Conservation (phyloP, 2,329 filamentous ascomycete species). For the Dactylellina cionopaga region DNA sequence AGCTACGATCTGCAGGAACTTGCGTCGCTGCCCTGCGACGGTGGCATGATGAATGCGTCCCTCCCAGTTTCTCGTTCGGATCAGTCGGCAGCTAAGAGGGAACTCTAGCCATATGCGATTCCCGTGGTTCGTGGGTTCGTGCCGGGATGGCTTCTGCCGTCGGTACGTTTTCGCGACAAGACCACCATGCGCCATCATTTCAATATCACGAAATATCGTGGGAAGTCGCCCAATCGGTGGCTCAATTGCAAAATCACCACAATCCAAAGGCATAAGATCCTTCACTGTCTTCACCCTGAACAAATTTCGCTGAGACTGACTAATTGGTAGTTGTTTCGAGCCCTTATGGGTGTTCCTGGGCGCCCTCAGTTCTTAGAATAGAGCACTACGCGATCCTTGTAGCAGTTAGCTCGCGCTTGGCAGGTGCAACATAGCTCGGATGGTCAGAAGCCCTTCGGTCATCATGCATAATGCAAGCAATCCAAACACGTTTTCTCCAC, state of each 20-base stretch:
- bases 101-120: neutral
- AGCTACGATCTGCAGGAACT: slow-evolving; percentile 30
- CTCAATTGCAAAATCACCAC: slow-evolving; percentile 2
- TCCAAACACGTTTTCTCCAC: slow-evolving; percentile 44
- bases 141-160: neutral
- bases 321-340: slow-evolving; percentile 27
- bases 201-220: too few species aligned
- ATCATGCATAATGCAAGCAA: slow-evolving; percentile 51
- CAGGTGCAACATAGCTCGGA: slow-evolving; percentile 38
- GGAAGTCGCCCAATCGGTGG: neutral
- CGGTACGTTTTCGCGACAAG: too few species aligned
- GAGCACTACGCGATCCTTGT: slow-evolving; percentile 43
- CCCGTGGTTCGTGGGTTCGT: neutral
- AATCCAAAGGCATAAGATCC: slow-evolving; percentile 5
- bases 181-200: too few species aligned
- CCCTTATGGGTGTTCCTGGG: slow-evolving; percentile 24
- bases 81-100: slow-evolving; percentile 27
- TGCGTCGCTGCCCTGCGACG: slow-evolving; percentile 11
- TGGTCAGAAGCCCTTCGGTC: slow-evolving; percentile 46
- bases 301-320: slow-evolving; percentile 27
- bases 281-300: neutral
- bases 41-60: slow-evolving; percentile 39
- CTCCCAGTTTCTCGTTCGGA: slow-evolving; percentile 23
- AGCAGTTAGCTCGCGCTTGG: slow-evolving; percentile 45
- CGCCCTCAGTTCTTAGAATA: slow-evolving; percentile 8